Percentiles rank a stretch among this genome's conserved stretches.
phyloP scores from a whole-genome alignment of 352 stramenopile species.

The Pythium periplocum region DNA sequence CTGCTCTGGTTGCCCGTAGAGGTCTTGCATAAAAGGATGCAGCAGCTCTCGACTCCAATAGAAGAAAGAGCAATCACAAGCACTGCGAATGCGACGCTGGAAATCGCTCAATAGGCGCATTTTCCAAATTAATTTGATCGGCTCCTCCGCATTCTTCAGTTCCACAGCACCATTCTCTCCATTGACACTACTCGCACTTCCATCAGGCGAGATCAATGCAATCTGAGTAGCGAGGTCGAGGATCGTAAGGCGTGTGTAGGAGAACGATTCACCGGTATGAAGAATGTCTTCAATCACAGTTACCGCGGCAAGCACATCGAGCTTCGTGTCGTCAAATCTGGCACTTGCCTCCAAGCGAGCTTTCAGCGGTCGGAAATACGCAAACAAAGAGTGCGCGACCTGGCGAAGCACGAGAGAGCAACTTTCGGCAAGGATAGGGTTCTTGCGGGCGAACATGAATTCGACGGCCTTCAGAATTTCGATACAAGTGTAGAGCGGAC shows the following conservation, averaged over 20 bases:
- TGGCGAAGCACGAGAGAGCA: constrained; percentile 70
- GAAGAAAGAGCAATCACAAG: constrained; percentile 91
- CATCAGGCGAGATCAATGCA: constrained; percentile 63
- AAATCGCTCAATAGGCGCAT: constrained; percentile 85
- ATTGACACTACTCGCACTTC: constrained; percentile 27
- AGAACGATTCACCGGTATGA: constrained; percentile 76
- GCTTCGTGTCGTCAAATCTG: constrained; percentile 83
- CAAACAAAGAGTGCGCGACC: constrained; percentile 74
- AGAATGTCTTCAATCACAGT: constrained; percentile 84
- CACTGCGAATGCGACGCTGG: constrained; percentile 77
- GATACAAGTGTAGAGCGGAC: constrained; percentile 85
- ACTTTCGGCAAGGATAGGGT: constrained; percentile 72
- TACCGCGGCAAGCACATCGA: constrained; percentile 78
- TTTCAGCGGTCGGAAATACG: constrained; percentile 79
- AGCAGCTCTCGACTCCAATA: constrained; percentile 92
- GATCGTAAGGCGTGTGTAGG: constrained; percentile 79
- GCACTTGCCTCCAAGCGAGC: constrained; percentile 80
- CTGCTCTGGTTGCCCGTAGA: constrained; percentile 80
- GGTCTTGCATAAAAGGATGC: constrained; percentile 74
- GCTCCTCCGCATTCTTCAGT: constrained; percentile 63
- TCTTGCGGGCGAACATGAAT: constrained; percentile 89
- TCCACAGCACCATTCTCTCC: constrained; percentile 38
- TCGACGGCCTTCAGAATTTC: constrained; percentile 91
- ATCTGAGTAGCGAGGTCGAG: constrained; percentile 78
- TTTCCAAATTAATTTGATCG: constrained; percentile 81